Evolutionary conservation across 2,329 filamentous ascomycete species (phyloP).

Genomic region (Hymenoscyphus infarciens): DNA sequence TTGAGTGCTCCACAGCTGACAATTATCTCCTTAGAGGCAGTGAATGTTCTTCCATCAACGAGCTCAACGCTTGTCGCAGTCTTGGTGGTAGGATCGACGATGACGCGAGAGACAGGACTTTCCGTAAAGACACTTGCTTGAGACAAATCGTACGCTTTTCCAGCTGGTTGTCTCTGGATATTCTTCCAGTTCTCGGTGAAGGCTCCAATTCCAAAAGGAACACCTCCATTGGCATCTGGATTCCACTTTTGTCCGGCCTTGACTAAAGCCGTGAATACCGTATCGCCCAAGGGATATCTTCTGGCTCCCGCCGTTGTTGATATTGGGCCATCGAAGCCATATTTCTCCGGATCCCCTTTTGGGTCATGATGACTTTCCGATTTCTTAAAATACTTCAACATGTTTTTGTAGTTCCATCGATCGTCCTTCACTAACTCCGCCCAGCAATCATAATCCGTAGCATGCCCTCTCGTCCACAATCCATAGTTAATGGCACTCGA

Average conservation of each 20-base stretch:
- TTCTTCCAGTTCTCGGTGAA: background rate
- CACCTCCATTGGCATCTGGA: background rate
- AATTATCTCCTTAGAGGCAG: conserved; percentile 43
- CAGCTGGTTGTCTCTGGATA: background rate
- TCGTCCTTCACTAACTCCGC: conserved; percentile 38
- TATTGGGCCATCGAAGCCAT: conserved; percentile 34
- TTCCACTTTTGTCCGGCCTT: background rate
- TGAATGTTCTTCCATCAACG: conserved; percentile 3
- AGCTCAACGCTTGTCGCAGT: background rate
- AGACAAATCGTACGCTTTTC: background rate
- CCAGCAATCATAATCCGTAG: conserved; percentile 46
- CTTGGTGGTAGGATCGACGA: conserved; percentile 15
- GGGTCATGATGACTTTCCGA: conserved; percentile 34
- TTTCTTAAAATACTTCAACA: conserved; percentile 45
- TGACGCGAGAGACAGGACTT: conserved; percentile 14
- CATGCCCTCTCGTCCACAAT: conserved; percentile 42
- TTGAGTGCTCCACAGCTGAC: conserved; percentile 44
- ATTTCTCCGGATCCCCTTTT: conserved; percentile 16
- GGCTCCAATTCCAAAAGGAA: background rate
- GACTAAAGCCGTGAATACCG: background rate
- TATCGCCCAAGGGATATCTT: background rate
- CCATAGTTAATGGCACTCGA: conserved; percentile 39
- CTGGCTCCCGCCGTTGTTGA: conserved; percentile 8
- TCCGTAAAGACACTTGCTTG: background rate
- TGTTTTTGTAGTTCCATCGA: conserved; percentile 44